phyloP scores from a whole-genome alignment of 768 basidiomycete species.

The Hypholoma sublateritium region DNA sequence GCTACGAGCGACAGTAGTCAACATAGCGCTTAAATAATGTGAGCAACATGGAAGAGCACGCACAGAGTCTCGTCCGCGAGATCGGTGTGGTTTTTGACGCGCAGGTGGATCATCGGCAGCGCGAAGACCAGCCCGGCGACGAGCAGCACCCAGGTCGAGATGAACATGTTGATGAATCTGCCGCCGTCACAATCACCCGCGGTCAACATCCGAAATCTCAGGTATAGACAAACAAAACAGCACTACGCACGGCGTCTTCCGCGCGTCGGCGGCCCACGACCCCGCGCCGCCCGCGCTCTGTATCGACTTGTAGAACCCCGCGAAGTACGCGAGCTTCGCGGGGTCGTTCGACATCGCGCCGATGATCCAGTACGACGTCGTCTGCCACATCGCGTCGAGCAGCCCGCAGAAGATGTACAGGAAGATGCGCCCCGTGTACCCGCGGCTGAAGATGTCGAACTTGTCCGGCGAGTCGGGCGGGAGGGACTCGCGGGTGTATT shows the following conservation, averaged over 20 bases:
- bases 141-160: constrained; percentile 74
- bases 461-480: constrained; percentile 33
- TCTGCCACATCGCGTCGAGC: constrained; percentile 86
- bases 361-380: constrained; percentile 79
- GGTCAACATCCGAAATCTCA: neutral
- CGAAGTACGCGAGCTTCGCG: constrained; percentile 74
- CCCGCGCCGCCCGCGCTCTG: constrained; percentile 79
- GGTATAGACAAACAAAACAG: neutral
- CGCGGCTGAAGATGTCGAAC: constrained; percentile 59
- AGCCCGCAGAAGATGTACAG: constrained; percentile 75
- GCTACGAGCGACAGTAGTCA: neutral
- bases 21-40: neutral
- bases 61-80: constrained; percentile 53
- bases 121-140: constrained; percentile 62
- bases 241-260: constrained; percentile 53
- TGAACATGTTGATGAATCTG: constrained; percentile 69
- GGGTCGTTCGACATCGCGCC: constrained; percentile 86
- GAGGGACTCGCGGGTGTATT: constrained; percentile 58
- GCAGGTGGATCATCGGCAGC: constrained; percentile 73
- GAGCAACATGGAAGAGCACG: constrained; percentile 18
- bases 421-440: constrained; percentile 55
- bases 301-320: constrained; percentile 73
- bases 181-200: neutral
- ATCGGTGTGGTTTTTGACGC: constrained; percentile 62
- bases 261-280: constrained; percentile 69